phyloP scores from a whole-genome alignment of 805 yeast genomes.

The Teunomyces aglyptinius region DNA sequence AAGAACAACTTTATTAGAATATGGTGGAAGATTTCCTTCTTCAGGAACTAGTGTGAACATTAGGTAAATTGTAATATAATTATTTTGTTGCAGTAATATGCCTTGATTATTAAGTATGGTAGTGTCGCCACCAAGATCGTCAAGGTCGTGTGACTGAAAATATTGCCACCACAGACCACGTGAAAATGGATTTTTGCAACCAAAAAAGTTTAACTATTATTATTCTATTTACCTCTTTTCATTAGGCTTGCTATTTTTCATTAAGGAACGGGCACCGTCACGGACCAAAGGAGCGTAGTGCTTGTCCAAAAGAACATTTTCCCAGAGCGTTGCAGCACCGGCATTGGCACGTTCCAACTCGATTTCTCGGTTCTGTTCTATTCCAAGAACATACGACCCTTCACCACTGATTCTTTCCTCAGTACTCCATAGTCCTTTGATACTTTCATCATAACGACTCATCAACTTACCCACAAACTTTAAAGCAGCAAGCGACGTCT shows the following conservation, averaged over 20 bases:
- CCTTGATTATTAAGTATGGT: neutral
- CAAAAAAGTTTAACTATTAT: neutral
- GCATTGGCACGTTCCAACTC: constrained; percentile 77
- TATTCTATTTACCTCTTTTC: constrained; percentile 6
- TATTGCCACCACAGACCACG: neutral
- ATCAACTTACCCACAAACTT: constrained; percentile 76
- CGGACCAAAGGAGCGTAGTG: constrained; percentile 85
- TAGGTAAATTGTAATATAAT: neutral
- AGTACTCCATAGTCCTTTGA: constrained; percentile 76
- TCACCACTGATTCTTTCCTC: constrained; percentile 90
- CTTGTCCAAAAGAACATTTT: constrained; percentile 68
- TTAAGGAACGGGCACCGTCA: constrained; percentile 52
- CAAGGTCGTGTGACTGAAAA: neutral
- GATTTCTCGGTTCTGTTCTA: constrained; percentile 48
- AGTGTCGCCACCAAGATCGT: neutral
- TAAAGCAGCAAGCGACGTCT: constrained; percentile 72
- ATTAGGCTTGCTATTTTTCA: constrained; percentile 35
- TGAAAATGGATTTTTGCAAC: neutral
- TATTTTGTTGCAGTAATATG: neutral
- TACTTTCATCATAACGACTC: constrained; percentile 63
- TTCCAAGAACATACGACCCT: constrained; percentile 50
- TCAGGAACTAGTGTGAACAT: neutral
- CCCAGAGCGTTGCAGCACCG: constrained; percentile 91
- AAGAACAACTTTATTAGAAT: constrained; percentile 31
- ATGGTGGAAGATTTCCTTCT: constrained; percentile 12